phyloP scores from a whole-genome alignment of 352 stramenopile species.

The Globisporangium paddicum region DNA sequence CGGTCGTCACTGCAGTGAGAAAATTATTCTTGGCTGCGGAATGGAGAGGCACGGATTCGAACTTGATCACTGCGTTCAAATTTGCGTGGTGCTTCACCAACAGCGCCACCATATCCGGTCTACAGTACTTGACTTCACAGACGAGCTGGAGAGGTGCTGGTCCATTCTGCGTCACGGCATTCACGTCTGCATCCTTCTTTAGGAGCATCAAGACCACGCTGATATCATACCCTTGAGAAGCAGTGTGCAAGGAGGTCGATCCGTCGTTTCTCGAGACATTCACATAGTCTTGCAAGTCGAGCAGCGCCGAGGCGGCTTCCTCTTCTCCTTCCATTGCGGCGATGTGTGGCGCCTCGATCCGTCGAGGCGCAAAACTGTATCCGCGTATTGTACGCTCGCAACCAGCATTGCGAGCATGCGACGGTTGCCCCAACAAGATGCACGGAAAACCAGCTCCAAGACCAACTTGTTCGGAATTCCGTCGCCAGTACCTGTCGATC shows the following conservation, averaged over 20 bases:
- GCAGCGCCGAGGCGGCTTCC: too few species aligned
- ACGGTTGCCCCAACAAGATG: background rate
- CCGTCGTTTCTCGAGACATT: too few species aligned
- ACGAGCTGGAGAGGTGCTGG: background rate
- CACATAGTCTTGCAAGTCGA: too few species aligned
- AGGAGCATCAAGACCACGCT: background rate
- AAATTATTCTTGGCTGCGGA: background rate
- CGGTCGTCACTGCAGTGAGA: background rate
- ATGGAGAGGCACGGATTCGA: background rate
- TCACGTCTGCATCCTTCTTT: background rate
- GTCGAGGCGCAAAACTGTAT: background rate
- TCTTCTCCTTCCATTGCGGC: too few species aligned
- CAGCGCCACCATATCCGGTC: background rate
- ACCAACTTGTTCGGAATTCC: background rate
- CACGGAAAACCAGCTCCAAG: background rate
- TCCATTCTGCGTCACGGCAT: background rate
- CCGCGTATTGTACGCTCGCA: background rate
- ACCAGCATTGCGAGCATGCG: background rate
- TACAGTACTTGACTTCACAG: background rate
- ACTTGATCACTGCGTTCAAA: background rate
- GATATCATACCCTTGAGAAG: background rate
- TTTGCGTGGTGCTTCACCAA: background rate
- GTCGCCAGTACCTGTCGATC: background rate
- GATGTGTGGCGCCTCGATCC: background rate
- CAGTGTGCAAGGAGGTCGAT: background rate